These are phyloP conservation scores for Blastosporella zonata DNA, from an alignment of 1,284 basidiomycete genomes.

Conservation along the genomic window DNA sequence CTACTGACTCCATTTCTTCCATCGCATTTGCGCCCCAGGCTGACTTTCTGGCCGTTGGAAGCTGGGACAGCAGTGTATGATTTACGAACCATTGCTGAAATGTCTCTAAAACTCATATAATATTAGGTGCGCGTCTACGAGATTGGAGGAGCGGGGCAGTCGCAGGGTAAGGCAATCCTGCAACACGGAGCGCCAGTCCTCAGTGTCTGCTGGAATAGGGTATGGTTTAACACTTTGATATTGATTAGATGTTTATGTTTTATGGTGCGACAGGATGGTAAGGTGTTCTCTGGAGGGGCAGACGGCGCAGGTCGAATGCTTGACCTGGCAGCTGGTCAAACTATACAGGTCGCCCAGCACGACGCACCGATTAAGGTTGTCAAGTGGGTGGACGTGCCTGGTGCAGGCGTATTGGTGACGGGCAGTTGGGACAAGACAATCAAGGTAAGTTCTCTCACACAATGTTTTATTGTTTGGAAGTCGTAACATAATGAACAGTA, in stretches of 20 bases:
- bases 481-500: conserved; percentile 53
- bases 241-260: neutral
- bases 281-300: conserved; percentile 82
- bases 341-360: conserved; percentile 78
- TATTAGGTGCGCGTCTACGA: conserved; percentile 61
- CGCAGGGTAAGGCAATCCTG: conserved; percentile 81
- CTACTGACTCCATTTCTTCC: conserved; percentile 72
- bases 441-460: conserved; percentile 51
- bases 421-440: conserved; percentile 92
- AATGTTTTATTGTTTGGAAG: neutral
- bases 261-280: conserved; percentile 59
- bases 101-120: neutral
- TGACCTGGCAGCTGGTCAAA: conserved; percentile 74
- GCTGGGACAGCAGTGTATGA: conserved; percentile 75
- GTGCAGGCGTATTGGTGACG: conserved; percentile 73
- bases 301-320: conserved; percentile 85
- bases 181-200: conserved; percentile 81
- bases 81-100: neutral
- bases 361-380: conserved; percentile 80
- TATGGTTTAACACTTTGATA: conserved; percentile 23
- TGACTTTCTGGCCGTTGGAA: conserved; percentile 72
- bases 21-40: conserved; percentile 63
- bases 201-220: conserved; percentile 81
- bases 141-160: conserved; percentile 53
- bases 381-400: conserved; percentile 70